A percentile compares a stretch with the other conserved stretches of the same genome.
Evolutionary conservation across 352 stramenopile genomes (phyloP).

Genomic region (Phytophthora podocarpi): DNA sequence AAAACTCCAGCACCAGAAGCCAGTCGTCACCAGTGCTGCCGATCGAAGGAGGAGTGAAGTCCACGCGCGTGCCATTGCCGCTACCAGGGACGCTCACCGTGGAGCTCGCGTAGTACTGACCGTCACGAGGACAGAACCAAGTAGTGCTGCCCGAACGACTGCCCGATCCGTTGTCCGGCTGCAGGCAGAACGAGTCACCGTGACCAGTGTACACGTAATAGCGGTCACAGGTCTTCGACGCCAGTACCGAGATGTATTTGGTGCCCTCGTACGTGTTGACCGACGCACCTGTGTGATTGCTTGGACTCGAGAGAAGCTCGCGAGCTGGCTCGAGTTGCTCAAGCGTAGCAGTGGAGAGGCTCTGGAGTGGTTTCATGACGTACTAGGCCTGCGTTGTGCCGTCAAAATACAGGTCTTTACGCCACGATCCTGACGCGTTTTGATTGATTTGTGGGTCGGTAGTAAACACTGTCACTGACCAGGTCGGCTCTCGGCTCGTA

Average conservation of each 20-base stretch:
- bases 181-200: conserved; percentile 12
- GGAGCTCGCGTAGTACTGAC: conserved; percentile 4
- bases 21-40: conserved; percentile 11
- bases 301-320: not conserved
- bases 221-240: conserved; percentile 5
- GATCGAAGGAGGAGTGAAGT: conserved; percentile 8
- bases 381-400: conserved; percentile 17
- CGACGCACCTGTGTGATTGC: conserved; percentile 1
- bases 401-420: conserved; percentile 23
- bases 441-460: conserved; percentile 20
- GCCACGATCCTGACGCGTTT: conserved; percentile 27
- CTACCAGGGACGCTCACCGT: not conserved
- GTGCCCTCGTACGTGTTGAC: conserved; percentile 23
- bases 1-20: conserved; percentile 12
- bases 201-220: conserved; percentile 18
- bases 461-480: conserved; percentile 25
- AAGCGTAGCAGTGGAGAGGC: not conserved
- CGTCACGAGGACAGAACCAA: conserved; percentile 21
- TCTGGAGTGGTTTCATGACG: not conserved
- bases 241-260: conserved; percentile 26
- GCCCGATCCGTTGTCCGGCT: conserved; percentile 1
- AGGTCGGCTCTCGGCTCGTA: conserved; percentile 26
- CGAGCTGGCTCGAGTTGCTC: conserved; percentile 13
- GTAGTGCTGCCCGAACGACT: not conserved
- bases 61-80: not conserved